Conservation (phyloP, 2,329 filamentous ascomycete genomes). For the Ophiocordyceps sinensis region DNA sequence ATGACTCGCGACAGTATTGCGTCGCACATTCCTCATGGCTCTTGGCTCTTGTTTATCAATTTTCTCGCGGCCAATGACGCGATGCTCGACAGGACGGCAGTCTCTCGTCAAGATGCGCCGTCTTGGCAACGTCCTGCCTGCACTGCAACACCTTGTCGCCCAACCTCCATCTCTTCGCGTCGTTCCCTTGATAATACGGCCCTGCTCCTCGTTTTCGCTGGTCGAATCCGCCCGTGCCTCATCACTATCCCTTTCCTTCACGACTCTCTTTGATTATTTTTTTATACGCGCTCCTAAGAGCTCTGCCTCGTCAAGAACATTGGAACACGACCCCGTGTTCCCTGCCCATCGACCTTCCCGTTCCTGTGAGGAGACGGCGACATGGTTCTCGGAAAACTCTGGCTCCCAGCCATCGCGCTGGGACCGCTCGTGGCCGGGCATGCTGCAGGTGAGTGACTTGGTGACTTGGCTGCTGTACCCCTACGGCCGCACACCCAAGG, state of each 20-base stretch:
- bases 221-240: background rate
- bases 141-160: background rate
- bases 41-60: background rate
- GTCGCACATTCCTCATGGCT: background rate
- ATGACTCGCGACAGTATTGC: background rate
- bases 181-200: background rate
- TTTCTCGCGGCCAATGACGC: background rate
- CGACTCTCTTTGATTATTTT: background rate
- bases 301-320: no score
- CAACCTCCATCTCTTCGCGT: background rate
- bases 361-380: background rate
- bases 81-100: no score
- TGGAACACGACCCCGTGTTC: background rate
- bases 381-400: conserved; percentile 9
- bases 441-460: conserved; percentile 10
- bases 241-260: background rate
- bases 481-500: background rate
- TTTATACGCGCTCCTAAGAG: no score
- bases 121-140: background rate
- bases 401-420: conserved; percentile 11
- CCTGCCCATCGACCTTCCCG: background rate
- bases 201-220: background rate
- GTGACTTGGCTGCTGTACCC: background rate
- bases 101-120: no score
- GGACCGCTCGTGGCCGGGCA: conserved; percentile 8